Conservation (phyloP, 352 stramenopile genomes). For the Phytophthora citricola region DNA sequence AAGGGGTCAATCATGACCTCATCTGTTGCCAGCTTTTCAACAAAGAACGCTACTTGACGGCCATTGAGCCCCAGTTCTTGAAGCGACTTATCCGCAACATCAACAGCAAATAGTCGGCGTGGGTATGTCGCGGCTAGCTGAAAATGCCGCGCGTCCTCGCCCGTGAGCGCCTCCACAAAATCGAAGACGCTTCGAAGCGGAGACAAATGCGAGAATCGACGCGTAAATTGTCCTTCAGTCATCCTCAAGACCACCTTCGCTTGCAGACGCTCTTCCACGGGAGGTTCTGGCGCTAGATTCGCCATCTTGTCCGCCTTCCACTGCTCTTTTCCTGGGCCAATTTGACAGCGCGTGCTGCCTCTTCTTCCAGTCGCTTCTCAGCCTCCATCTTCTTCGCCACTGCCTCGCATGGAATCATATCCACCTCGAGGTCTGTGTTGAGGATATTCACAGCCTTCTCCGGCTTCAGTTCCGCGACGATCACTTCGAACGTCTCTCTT, state of each 20-base stretch:
- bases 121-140: conserved; percentile 70
- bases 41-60: conserved; percentile 75
- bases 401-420: conserved; percentile 74
- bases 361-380: conserved; percentile 44
- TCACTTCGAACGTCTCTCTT: conserved; percentile 80
- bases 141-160: conserved; percentile 46
- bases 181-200: conserved; percentile 54
- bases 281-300: conserved; percentile 46
- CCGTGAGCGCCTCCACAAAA: conserved; percentile 60
- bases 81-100: conserved; percentile 47
- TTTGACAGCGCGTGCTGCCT: conserved; percentile 33
- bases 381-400: conserved; percentile 47
- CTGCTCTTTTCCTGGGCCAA: conserved; percentile 44
- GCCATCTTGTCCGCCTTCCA: conserved; percentile 48
- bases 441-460: conserved; percentile 73
- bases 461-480: conserved; percentile 63
- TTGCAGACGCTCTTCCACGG: conserved; percentile 44
- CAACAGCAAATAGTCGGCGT: conserved; percentile 59
- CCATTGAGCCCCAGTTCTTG: conserved; percentile 60
- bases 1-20: conserved; percentile 1
- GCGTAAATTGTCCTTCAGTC: conserved; percentile 53
- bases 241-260: conserved; percentile 61
- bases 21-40: conserved; percentile 42
- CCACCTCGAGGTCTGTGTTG: conserved; percentile 86
- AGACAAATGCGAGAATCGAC: conserved; percentile 50